Conservation (phyloP, 148 eudicot species). For the Vaccinium myrtillus region DNA sequence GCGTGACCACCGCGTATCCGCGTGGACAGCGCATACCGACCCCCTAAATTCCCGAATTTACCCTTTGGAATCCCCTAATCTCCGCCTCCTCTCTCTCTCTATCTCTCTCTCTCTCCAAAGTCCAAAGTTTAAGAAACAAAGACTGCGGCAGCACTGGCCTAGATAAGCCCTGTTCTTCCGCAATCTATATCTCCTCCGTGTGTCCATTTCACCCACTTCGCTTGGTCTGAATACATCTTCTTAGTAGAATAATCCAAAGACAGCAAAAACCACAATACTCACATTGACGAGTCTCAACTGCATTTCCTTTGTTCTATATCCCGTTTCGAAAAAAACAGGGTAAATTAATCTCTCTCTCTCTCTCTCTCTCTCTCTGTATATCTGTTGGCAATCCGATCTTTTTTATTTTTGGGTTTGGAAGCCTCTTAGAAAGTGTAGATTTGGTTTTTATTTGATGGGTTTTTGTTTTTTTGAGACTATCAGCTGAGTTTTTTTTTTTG, state of each 20-base stretch:
- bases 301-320: not conserved
- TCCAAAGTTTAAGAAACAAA: not conserved
- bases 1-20: not conserved
- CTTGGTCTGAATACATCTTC: not conserved
- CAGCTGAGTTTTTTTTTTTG: slow-evolving; percentile 5
- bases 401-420: not conserved
- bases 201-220: not conserved
- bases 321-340: not conserved
- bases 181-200: not conserved
- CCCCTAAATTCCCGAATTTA: slow-evolving; percentile 12
- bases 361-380: not conserved
- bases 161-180: not conserved
- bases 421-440: not conserved
- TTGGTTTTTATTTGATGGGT: not conserved
- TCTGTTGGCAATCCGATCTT: not conserved
- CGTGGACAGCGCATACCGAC: not conserved
- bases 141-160: not conserved
- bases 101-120: slow-evolving; percentile 8
- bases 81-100: slow-evolving; percentile 6
- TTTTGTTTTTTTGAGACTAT: not conserved
- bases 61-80: slow-evolving; percentile 6
- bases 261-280: not conserved
- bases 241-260: not conserved
- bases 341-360: not conserved
- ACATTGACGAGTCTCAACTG: not conserved